Percentiles rank a stretch among this genome's conserved stretches.
Evolutionary conservation across 768 basidiomycete species (phyloP).

Genomic region (Hemileccinum impolitum): DNA sequence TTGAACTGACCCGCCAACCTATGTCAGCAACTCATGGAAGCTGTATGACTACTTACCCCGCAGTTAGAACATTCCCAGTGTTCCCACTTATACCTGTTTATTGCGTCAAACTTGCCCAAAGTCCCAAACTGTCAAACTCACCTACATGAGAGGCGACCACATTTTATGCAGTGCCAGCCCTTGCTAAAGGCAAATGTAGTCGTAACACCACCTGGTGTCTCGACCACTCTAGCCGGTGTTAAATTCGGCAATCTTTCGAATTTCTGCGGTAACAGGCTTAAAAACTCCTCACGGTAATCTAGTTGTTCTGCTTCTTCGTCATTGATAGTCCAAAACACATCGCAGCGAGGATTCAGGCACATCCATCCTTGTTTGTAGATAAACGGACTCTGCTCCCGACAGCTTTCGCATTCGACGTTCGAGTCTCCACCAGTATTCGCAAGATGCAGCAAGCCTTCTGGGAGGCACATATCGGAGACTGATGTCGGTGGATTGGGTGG

Average conservation of each 20-base stretch:
- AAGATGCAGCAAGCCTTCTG: neutral
- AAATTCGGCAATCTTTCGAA: conserved; percentile 37
- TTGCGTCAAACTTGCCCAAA: conserved; percentile 1
- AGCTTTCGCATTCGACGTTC: conserved; percentile 38
- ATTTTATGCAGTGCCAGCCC: conserved; percentile 66
- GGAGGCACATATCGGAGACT: neutral
- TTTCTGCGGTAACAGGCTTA: conserved; percentile 34
- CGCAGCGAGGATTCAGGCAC: conserved; percentile 60
- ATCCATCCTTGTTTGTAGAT: conserved; percentile 59
- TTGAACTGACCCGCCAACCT: conserved; percentile 8
- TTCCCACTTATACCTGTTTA: conserved; percentile 66
- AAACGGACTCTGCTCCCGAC: conserved; percentile 42
- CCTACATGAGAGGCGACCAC: conserved; percentile 76
- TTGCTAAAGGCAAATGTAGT: conserved; percentile 56
- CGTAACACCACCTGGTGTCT: conserved; percentile 34
- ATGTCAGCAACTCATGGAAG: neutral
- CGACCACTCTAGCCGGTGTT: conserved; percentile 33
- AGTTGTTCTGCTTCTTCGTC: conserved; percentile 35
- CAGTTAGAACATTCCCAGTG: conserved; percentile 68
- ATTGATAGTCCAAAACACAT: conserved; percentile 49
- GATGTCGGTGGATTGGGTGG: neutral
- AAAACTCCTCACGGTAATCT: conserved; percentile 47
- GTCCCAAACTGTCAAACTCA: conserved; percentile 29
- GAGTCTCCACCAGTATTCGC: neutral
- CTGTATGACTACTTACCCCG: conserved; percentile 36